These are phyloP conservation scores for Medicago lupulina DNA, from an alignment of 306 rosid species.

Conservation along the genomic window DNA sequence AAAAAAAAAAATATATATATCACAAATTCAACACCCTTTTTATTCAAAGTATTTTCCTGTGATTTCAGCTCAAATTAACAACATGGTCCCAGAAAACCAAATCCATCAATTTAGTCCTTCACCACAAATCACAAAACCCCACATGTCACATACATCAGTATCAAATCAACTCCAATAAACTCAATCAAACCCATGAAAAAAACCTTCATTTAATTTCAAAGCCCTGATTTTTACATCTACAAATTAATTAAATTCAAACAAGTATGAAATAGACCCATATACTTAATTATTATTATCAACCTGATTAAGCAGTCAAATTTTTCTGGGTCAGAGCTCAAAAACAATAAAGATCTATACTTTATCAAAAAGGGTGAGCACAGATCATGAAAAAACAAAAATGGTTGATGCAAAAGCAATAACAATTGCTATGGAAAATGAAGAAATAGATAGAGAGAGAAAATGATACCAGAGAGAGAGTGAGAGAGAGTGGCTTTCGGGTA, in stretches of 20 bases:
- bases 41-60: neutral
- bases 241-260: neutral
- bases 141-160: conserved; percentile 36
- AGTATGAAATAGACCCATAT: conserved; percentile 21
- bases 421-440: neutral
- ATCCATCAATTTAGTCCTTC: conserved; percentile 1
- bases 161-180: conserved; percentile 35
- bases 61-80: conserved; percentile 20
- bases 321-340: conserved; percentile 21
- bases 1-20: neutral
- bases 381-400: neutral
- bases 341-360: conserved; percentile 19
- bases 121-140: conserved; percentile 31
- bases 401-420: neutral
- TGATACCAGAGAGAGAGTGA: neutral
- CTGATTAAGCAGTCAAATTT: conserved; percentile 14
- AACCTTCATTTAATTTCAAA: conserved; percentile 29
- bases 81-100: conserved; percentile 30
- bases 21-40: conserved; percentile 10
- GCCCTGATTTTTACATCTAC: neutral
- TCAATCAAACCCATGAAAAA: conserved; percentile 1
- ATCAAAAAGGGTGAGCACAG: neutral
- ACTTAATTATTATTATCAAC: conserved; percentile 25
- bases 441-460: conserved; percentile 4
- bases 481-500: neutral